phyloP scores from a whole-genome alignment of 1,284 basidiomycete species.

The Trichosporon inkin region DNA sequence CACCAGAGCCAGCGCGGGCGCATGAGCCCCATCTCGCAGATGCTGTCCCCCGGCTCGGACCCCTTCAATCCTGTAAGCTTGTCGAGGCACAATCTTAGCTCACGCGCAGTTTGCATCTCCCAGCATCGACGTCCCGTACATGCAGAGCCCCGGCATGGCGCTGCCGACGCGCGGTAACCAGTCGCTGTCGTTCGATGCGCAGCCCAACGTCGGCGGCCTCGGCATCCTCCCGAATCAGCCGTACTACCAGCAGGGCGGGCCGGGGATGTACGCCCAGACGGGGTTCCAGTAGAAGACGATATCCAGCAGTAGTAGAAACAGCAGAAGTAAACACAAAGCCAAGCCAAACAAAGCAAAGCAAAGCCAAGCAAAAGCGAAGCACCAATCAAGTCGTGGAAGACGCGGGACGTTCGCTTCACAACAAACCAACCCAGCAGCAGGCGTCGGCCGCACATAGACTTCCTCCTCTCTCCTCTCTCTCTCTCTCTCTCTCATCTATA shows the following conservation, averaged over 20 bases:
- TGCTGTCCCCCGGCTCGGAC: conserved; percentile 50
- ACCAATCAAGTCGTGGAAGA: background rate
- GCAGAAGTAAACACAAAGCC: background rate
- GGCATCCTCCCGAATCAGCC: conserved; percentile 37
- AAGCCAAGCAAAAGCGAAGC: background rate
- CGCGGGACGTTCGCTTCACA: background rate
- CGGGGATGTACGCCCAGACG: conserved; percentile 23
- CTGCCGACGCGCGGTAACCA: conserved; percentile 27
- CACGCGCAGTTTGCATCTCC: conserved; percentile 37
- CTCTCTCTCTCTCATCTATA: conserved; percentile 2
- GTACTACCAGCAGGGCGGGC: conserved; percentile 18
- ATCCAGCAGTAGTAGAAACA: background rate
- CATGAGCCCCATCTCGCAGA: conserved; percentile 39
- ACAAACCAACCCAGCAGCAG: no score
- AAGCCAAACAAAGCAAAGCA: background rate
- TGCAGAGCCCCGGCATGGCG: conserved; percentile 21
- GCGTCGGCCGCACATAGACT: no score
- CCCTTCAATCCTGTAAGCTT: conserved; percentile 50
- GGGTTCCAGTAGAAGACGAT: conserved; percentile 20
- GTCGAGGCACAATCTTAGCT: background rate
- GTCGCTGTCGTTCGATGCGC: conserved; percentile 41
- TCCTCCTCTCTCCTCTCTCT: background rate
- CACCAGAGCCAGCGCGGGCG: conserved; percentile 34
- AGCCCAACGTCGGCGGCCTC: conserved; percentile 46
- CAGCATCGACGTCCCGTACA: conserved; percentile 42